phyloP scores from a whole-genome alignment of 768 basidiomycete species.

The Tulasnella sp. region DNA sequence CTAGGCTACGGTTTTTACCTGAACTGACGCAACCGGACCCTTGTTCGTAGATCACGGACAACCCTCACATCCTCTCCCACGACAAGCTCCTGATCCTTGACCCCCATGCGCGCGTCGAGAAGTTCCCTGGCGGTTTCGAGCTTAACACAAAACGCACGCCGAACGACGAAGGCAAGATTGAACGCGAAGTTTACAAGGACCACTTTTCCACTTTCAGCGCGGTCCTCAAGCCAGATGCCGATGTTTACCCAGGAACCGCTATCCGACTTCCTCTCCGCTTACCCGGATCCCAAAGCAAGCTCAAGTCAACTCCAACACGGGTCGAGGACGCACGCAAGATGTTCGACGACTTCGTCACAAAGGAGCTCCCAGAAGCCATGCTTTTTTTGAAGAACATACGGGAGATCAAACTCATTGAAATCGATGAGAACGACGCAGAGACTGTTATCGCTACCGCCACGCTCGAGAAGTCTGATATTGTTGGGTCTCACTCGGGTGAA shows the following conservation, averaged over 20 bases:
- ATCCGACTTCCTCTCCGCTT: slow-evolving; percentile 45
- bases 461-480: background rate
- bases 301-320: slow-evolving; percentile 35
- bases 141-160: background rate
- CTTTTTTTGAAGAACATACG: slow-evolving; percentile 10
- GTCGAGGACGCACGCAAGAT: slow-evolving; percentile 40
- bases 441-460: slow-evolving; percentile 20
- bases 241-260: slow-evolving; percentile 34
- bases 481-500: background rate
- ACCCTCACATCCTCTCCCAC: slow-evolving; percentile 5
- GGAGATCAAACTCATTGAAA: slow-evolving; percentile 36
- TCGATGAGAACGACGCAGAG: slow-evolving; percentile 28
- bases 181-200: background rate
- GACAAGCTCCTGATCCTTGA: slow-evolving; percentile 6
- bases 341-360: slow-evolving; percentile 26
- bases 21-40: background rate
- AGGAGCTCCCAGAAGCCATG: background rate
- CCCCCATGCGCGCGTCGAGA: slow-evolving; percentile 3
- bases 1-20: background rate
- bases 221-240: background rate
- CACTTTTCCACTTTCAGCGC: background rate
- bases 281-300: slow-evolving; percentile 31
- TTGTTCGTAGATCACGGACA: slow-evolving; percentile 6
- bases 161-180: background rate
- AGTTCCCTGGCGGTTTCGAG: background rate